Conservation (phyloP, 208 protist genomes). For the Trichomonas gallinae region DNA sequence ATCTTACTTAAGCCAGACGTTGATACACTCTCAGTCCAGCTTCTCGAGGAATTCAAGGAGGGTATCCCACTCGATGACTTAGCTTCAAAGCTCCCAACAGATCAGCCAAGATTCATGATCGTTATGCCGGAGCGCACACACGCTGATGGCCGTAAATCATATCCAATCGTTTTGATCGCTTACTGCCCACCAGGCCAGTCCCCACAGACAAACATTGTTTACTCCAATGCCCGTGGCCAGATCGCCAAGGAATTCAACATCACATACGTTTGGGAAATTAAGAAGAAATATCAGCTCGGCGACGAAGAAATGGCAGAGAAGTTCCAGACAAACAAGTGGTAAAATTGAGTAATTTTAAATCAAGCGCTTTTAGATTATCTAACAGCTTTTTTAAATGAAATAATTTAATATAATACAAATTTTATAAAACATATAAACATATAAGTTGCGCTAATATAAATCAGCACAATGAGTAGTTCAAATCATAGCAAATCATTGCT, state of each 20-base stretch:
- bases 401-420: too few species aligned
- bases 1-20: background rate
- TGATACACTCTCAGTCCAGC: background rate
- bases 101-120: background rate
- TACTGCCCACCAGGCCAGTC: background rate
- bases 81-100: background rate
- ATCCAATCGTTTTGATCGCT: background rate
- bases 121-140: background rate
- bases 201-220: background rate
- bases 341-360: background rate
- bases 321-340: conserved; percentile 16
- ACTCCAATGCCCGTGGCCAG: background rate
- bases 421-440: too few species aligned
- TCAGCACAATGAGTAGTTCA: too few species aligned
- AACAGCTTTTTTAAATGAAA: too few species aligned
- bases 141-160: background rate
- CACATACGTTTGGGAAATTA: background rate
- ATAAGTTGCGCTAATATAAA: too few species aligned
- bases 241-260: background rate
- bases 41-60: background rate
- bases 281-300: background rate
- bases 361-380: too few species aligned
- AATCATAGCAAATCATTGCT: too few species aligned
- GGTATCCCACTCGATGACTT: background rate
- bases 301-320: background rate